Evolutionary conservation across 129 eudicot genomes (phyloP).

Genomic region (Centaurea solstitialis): DNA sequence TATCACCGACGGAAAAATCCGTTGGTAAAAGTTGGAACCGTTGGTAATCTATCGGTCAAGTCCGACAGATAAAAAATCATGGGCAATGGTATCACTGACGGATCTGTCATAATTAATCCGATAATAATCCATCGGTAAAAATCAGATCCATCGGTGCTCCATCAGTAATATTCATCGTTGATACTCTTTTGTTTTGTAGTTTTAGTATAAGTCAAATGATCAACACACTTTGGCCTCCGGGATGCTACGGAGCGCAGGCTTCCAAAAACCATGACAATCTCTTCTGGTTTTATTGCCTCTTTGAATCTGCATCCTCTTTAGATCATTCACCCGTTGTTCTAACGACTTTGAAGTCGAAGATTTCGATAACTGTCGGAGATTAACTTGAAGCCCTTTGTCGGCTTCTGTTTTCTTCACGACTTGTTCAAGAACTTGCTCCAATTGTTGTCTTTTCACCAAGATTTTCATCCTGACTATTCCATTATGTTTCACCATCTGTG

Average conservation of each 20-base stretch:
- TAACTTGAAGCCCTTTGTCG: not conserved
- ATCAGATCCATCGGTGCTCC: too few species aligned
- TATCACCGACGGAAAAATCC: too few species aligned
- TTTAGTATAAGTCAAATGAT: not conserved
- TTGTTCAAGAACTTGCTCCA: conserved; percentile 33
- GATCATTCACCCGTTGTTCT: conserved; percentile 21
- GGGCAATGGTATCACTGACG: too few species aligned
- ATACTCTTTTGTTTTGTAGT: too few species aligned
- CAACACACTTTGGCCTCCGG: conserved; percentile 16
- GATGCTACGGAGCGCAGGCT: conserved; percentile 31
- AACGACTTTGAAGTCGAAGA: conserved; percentile 1
- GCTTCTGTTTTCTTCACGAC: not conserved
- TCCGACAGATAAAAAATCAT: too few species aligned
- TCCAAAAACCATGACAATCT: conserved; percentile 15
- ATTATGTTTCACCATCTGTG: conserved; percentile 12
- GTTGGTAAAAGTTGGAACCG: too few species aligned
- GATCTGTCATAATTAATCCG: too few species aligned
- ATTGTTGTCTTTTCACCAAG: conserved; percentile 24
- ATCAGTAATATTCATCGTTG: too few species aligned
- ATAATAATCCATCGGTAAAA: too few species aligned
- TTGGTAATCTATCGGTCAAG: too few species aligned
- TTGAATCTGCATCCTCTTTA: conserved; percentile 14
- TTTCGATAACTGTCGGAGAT: not conserved
- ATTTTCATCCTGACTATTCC: conserved; percentile 36
- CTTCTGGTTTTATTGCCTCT: not conserved